These are phyloP conservation scores for Neofusicoccum sp. DNA, from an alignment of 2,329 filamentous ascomycete species.

Conservation along the genomic window DNA sequence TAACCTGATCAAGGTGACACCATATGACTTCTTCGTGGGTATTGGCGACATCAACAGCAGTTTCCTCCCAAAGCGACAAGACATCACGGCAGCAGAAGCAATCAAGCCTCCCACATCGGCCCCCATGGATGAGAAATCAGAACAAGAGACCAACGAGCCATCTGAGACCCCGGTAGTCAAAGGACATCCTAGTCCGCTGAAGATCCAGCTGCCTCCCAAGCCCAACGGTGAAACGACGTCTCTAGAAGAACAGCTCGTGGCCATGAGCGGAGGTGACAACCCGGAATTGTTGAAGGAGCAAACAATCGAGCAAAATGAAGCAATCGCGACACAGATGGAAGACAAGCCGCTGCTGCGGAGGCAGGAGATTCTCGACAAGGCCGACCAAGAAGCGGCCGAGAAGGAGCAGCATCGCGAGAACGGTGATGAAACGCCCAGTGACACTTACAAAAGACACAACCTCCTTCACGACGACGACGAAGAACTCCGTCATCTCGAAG, in stretches of 20 bases:
- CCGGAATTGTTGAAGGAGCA: constrained; percentile 69
- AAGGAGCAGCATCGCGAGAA: constrained; percentile 48
- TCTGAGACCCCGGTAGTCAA: neutral
- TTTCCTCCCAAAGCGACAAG: constrained; percentile 76
- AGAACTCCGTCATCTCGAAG: constrained; percentile 74
- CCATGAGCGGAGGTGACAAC: constrained; percentile 70
- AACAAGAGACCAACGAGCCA: neutral
- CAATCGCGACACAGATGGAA: constrained; percentile 82
- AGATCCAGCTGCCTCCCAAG: constrained; percentile 20
- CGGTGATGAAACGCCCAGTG: constrained; percentile 40
- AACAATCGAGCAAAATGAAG: constrained; percentile 80
- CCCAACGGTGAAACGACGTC: constrained; percentile 54
- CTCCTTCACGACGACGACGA: constrained; percentile 84
- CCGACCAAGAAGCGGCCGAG: constrained; percentile 64
- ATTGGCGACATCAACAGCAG: constrained; percentile 99
- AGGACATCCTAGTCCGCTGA: constrained; percentile 12
- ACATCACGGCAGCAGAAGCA: constrained; percentile 25
- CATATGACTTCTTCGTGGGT: constrained; percentile 97
- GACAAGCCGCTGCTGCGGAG: constrained; percentile 88
- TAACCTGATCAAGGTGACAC: constrained; percentile 90
- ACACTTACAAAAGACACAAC: constrained; percentile 60
- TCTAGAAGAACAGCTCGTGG: constrained; percentile 71
- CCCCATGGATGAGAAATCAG: neutral
- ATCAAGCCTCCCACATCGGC: neutral
- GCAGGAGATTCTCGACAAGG: constrained; percentile 86